Conservation (phyloP, 371 early-diverging fungal genomes). For the Vairimorpha apis region DNA sequence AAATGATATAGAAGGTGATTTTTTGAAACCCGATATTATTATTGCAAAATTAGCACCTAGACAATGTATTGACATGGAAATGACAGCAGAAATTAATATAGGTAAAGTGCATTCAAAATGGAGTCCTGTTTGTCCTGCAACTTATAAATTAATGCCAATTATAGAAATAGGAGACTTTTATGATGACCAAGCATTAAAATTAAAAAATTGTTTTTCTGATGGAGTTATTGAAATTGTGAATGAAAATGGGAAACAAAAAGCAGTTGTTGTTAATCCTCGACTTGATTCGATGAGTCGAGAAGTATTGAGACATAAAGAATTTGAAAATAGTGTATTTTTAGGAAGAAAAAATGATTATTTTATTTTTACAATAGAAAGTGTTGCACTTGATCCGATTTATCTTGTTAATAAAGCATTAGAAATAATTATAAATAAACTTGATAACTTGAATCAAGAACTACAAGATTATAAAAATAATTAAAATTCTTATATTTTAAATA, state of each 20-base stretch:
- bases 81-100: slow-evolving; percentile 80
- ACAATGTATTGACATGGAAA: slow-evolving; percentile 77
- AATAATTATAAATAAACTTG: slow-evolving; percentile 34
- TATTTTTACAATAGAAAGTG: slow-evolving; percentile 66
- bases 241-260: slow-evolving; percentile 66
- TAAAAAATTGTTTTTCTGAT: slow-evolving; percentile 76
- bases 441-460: slow-evolving; percentile 34
- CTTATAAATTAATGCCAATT: slow-evolving; percentile 84
- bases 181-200: slow-evolving; percentile 75
- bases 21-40: slow-evolving; percentile 78
- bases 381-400: slow-evolving; percentile 46
- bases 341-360: slow-evolving; percentile 84
- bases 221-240: slow-evolving; percentile 77
- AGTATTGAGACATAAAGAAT: slow-evolving; percentile 81
- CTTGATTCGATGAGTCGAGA: slow-evolving; percentile 88
- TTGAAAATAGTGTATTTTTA: slow-evolving; percentile 77
- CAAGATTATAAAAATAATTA: neutral
- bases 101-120: slow-evolving; percentile 95
- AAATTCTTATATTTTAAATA: neutral
- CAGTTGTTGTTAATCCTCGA: slow-evolving; percentile 78
- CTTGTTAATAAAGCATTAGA: slow-evolving; percentile 45
- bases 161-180: slow-evolving; percentile 73
- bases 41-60: slow-evolving; percentile 87
- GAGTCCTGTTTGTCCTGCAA: slow-evolving; percentile 81
- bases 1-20: slow-evolving; percentile 72